These are phyloP conservation scores for Corniculantispora saksenae DNA, from an alignment of 2,329 filamentous ascomycete species.

Conservation along the genomic window DNA sequence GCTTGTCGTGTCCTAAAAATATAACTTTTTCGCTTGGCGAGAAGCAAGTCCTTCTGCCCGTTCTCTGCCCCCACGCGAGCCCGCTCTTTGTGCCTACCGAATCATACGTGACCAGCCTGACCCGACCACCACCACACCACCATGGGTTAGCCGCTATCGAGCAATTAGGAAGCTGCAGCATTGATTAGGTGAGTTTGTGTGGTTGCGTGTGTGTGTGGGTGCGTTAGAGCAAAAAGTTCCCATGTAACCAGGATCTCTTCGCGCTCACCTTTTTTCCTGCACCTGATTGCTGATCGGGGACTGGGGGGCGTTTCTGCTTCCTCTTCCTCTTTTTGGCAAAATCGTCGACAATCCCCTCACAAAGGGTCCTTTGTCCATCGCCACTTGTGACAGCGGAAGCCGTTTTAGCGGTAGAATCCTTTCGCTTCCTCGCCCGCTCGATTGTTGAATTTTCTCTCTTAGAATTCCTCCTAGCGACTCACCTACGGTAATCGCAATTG, in stretches of 20 bases:
- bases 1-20: neutral
- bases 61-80: neutral
- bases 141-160: neutral
- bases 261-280: neutral
- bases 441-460: neutral
- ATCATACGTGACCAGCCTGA: no score
- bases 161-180: constrained; percentile 11
- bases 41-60: neutral
- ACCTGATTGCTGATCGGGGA: constrained; percentile 1
- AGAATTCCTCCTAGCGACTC: neutral
- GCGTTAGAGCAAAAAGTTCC: neutral
- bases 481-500: neutral
- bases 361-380: neutral
- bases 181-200: neutral
- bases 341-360: neutral
- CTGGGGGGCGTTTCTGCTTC: neutral
- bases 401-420: neutral
- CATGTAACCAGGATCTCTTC: neutral
- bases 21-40: neutral
- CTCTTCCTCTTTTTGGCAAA: neutral
- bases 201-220: neutral
- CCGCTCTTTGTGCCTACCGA: no score
- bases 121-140: neutral
- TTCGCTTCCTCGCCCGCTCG: neutral
- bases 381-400: neutral